Conservation (phyloP, 805 yeast genomes). For the Jamesozyma rosinii region DNA sequence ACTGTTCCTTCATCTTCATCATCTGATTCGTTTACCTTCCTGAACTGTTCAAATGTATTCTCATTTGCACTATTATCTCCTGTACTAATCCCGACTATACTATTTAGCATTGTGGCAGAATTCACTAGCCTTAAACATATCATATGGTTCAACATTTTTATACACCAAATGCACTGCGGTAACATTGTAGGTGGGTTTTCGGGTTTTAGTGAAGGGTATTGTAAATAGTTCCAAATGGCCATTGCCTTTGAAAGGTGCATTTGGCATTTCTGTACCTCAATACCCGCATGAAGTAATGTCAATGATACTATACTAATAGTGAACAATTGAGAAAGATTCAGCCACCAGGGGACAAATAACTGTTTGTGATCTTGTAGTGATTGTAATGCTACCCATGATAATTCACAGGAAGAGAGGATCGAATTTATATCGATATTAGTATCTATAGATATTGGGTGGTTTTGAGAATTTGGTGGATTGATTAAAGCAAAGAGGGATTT, state of each 20-base stretch:
- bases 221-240: constrained; percentile 18
- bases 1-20: constrained; percentile 5
- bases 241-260: constrained; percentile 11
- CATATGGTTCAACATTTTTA: constrained; percentile 47
- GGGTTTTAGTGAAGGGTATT: constrained; percentile 22
- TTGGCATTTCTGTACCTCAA: constrained; percentile 10
- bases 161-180: constrained; percentile 53
- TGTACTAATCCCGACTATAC: constrained; percentile 41
- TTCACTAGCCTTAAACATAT: constrained; percentile 38
- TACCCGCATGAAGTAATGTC: constrained; percentile 38
- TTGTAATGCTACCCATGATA: constrained; percentile 25
- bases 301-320: constrained; percentile 37
- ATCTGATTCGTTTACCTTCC: constrained; percentile 25
- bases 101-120: constrained; percentile 31
- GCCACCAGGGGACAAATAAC: constrained; percentile 44
- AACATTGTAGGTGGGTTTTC: constrained; percentile 38
- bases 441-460: neutral
- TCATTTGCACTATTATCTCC: constrained; percentile 45
- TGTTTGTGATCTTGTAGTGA: constrained; percentile 26
- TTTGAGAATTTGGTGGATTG: constrained; percentile 8
- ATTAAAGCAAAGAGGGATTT: constrained; percentile 16
- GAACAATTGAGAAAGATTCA: constrained; percentile 37
- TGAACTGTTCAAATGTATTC: constrained; percentile 41
- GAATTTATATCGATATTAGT: constrained; percentile 10
- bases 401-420: constrained; percentile 6